A percentile compares a stretch with the other conserved stretches of the same genome.
phyloP scores from a whole-genome alignment of 176 grass and related monocot species.

The Lolium perenne region DNA sequence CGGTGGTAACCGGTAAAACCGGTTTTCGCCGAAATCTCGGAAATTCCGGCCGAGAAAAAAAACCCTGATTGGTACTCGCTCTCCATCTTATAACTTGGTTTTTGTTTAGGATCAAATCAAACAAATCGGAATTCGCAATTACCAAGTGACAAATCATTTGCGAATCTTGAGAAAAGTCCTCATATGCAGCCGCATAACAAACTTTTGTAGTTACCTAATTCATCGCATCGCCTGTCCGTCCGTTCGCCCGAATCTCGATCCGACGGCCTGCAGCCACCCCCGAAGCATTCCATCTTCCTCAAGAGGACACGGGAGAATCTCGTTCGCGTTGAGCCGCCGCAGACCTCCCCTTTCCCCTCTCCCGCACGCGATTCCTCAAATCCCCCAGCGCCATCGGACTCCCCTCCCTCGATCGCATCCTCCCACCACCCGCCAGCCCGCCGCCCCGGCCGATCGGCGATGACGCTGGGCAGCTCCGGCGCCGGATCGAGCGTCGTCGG shows the following conservation, averaged over 20 bases:
- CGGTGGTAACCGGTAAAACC: too few relatives aligned
- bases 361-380: not conserved
- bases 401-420: not conserved
- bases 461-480: slow-evolving; percentile 74
- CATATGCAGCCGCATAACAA: not conserved
- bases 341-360: slow-evolving; percentile 34
- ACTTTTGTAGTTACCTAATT: not conserved
- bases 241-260: slow-evolving; percentile 33
- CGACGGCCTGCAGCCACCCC: not conserved
- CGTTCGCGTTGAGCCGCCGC: slow-evolving; percentile 16
- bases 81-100: too few relatives aligned
- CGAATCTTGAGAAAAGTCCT: not conserved
- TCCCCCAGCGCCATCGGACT: not conserved
- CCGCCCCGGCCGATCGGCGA: slow-evolving; percentile 12
- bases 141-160: too few relatives aligned
- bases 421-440: not conserved
- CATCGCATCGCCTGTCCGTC: not conserved
- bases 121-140: too few relatives aligned
- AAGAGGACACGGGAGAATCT: not conserved
- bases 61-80: too few relatives aligned
- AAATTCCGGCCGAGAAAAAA: too few relatives aligned
- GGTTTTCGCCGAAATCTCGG: too few relatives aligned
- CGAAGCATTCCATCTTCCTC: not conserved
- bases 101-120: too few relatives aligned
- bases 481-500: slow-evolving; percentile 79